Base-by-base conservation (phyloP, 2,329 filamentous ascomycete genomes). In the Hypocrella siamensis region DNA sequence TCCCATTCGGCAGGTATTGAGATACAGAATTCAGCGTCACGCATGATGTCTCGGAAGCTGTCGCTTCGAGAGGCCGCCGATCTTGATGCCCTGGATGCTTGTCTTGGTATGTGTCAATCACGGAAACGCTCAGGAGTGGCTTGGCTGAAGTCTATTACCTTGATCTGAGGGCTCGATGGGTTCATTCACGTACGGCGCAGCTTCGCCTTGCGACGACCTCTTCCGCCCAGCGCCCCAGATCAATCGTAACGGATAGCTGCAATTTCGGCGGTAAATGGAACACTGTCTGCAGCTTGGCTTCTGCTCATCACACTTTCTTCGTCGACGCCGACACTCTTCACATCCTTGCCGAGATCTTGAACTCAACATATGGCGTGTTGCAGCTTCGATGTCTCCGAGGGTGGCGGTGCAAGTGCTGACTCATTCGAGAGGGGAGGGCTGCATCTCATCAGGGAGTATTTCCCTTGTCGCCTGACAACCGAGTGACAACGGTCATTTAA, bases 301-400 rank as follows among this genome's bases (percentile, higher is more conserved):
- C 10, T 21, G 16, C 15, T 48, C 46, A 28, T 48, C 46, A 14
- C 46, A 48, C 31, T 48, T 48, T 9, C 46, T 33, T 28, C 46
- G 38, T 15, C 46, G 30, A 25, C 43, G 43, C 35, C 46, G 35
- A 30, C 46, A 48, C 40, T 48, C 46, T 28, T 42, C 45, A 34
- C 46, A 48, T 5, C 46, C 46, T 36, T 42, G 39, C 18, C 46
- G 39, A 31, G 46, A 48, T 32, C 46, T 30, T 35, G 33, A 39
- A 3, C 35, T 36, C 16, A 44, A 31, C 46, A 48, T 48, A 30
- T 11, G n/a, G 25, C n/a, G n/a, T n/a, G n/a, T n/a, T n/a, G n/a
- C n/a, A n/a, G n/a, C n/a, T n/a, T n/a, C n/a, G n/a, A n/a, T n/a
- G n/a, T n/a, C n/a, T n/a, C n/a, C n/a, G n/a, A n/a, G n/a, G n/a